Evolutionary conservation across 345 rosid species (phyloP), one percentile per base, ranked within the genome.

Genomic region (Arabis hirsuta): DNA sequence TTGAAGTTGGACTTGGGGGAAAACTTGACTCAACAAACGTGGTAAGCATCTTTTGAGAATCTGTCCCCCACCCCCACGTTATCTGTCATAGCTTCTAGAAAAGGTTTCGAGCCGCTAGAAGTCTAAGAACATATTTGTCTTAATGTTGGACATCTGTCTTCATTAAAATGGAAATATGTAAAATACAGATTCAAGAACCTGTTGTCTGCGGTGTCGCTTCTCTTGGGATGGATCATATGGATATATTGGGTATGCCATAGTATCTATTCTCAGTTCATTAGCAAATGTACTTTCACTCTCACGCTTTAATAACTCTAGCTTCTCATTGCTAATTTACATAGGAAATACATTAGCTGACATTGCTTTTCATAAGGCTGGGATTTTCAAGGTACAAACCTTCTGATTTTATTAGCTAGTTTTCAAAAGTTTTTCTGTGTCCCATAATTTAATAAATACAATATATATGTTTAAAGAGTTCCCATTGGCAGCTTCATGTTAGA

Each of bases 1-100:
- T 92, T 82, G 98, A 92, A 87, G 96, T 86, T 73, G 98, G 98
- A 55, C 85, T 92, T 65, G 96, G 96, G 22, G 98, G 96, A 29
- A 69, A 22, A 61, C 81, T 39, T 2, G 98, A 92, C 79, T 82
- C 98, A 50, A 90, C 98, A 46, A 90, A 90, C 63, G 98, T 88
- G 87, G 98, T 92, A 80, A 59, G 82, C 60, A 34, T 70, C 80
- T 75, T 50, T 55, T 76, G 72, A 55, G 20, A 38, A 26, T 46
- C 58, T 52, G 39, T 45, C 36, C 41, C 13, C 39, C 20, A 66
- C 29, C 29, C 29, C 3, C 41, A 71, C 53, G 39, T 65, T 64
- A 42, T 27, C 43, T 60, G 65, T n/a, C 26, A 72, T 36, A 36
- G 41, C 41, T 36, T 36, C 41, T 36, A 8, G 41, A 2, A 36